Evolutionary conservation across 352 stramenopile species (phyloP).

Genomic region (Globisporangium polare): DNA sequence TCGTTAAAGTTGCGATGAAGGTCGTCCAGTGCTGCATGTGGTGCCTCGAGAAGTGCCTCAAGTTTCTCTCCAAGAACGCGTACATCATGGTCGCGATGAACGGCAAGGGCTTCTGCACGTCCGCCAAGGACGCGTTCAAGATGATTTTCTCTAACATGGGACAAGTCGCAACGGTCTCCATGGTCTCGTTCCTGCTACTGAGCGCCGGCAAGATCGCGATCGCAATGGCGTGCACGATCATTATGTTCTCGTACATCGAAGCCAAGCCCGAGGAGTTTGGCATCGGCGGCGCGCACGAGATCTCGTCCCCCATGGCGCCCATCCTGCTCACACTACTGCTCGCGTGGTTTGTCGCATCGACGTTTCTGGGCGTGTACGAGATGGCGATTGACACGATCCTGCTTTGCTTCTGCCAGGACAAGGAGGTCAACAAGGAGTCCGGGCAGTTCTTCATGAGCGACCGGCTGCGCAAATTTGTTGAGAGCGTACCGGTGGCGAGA

Average conservation of each 20-base stretch:
- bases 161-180: slow-evolving; percentile 80
- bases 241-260: slow-evolving; percentile 63
- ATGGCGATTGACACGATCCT: slow-evolving; percentile 95
- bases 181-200: slow-evolving; percentile 89
- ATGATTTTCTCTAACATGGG: slow-evolving; percentile 92
- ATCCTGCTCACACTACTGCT: slow-evolving; percentile 89
- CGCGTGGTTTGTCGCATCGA: slow-evolving; percentile 90
- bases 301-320: slow-evolving; percentile 82
- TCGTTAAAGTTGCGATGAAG: slow-evolving; percentile 84
- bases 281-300: slow-evolving; percentile 45
- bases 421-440: slow-evolving; percentile 60
- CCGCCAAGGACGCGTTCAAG: slow-evolving; percentile 91
- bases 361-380: slow-evolving; percentile 94
- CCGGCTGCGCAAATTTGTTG: slow-evolving; percentile 62
- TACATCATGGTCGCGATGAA: slow-evolving; percentile 90
- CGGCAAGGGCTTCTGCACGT: slow-evolving; percentile 68
- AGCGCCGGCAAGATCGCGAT: slow-evolving; percentile 91
- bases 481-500: slow-evolving; percentile 42
- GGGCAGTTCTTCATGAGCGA: slow-evolving; percentile 81
- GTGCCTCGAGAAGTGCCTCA: slow-evolving; percentile 93
- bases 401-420: slow-evolving; percentile 95
- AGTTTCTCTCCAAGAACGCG: slow-evolving; percentile 97
- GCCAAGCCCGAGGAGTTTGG: slow-evolving; percentile 45
- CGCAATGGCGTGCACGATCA: slow-evolving; percentile 44
- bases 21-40: slow-evolving; percentile 92